Evolutionary conservation across 148 eudicot species (phyloP).

Genomic region (Polygonum aviculare): DNA sequence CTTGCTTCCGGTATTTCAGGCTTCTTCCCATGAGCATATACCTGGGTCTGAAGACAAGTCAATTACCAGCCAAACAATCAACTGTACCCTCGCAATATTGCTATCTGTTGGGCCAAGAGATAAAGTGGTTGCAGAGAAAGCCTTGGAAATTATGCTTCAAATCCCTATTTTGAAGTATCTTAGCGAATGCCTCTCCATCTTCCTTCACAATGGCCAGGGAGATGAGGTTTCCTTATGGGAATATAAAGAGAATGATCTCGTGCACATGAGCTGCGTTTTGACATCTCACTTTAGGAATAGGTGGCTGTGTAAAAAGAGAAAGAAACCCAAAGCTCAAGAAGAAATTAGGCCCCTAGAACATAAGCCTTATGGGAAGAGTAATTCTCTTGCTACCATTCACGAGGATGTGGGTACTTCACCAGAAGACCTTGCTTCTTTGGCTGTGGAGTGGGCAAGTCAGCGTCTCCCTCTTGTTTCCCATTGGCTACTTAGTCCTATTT

Average conservation of each 20-base stretch:
- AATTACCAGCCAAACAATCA: slow-evolving; percentile 30
- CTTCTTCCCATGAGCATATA: slow-evolving; percentile 17
- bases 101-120: slow-evolving; percentile 56
- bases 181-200: slow-evolving; percentile 32
- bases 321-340: slow-evolving; percentile 32
- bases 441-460: slow-evolving; percentile 81
- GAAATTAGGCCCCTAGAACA: slow-evolving; percentile 11
- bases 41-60: slow-evolving; percentile 28
- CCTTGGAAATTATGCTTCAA: slow-evolving; percentile 40
- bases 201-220: slow-evolving; percentile 24
- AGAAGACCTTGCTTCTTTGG: slow-evolving; percentile 31
- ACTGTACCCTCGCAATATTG: slow-evolving; percentile 42
- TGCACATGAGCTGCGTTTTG: slow-evolving; percentile 35
- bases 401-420: slow-evolving; percentile 43
- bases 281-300: slow-evolving; percentile 59
- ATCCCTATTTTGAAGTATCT: slow-evolving; percentile 55
- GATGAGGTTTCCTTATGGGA: slow-evolving; percentile 29
- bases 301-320: slow-evolving; percentile 63
- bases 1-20: slow-evolving; percentile 39
- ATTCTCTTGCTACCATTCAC: slow-evolving; percentile 55
- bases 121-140: slow-evolving; percentile 37
- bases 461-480: slow-evolving; percentile 76
- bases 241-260: slow-evolving; percentile 49
- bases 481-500: slow-evolving; percentile 84
- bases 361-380: slow-evolving; percentile 16